Percentiles rank a stretch among this genome's conserved stretches.
Conservation (phyloP, 306 rosid genomes). For the Fragaria vesca region DNA sequence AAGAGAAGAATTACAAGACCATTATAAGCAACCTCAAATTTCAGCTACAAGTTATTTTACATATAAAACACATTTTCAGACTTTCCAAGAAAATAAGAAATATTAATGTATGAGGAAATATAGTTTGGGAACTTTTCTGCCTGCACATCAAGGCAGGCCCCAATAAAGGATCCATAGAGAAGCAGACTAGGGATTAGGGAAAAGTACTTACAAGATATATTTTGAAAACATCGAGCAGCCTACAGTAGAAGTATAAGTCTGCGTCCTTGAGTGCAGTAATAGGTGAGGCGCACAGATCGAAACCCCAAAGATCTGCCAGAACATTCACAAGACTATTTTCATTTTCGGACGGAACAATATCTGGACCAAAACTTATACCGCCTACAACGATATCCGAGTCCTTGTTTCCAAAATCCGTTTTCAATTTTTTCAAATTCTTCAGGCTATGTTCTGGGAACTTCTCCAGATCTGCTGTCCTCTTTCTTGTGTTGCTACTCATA, state of each 20-base stretch:
- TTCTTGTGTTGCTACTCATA: slow-evolving; percentile 51
- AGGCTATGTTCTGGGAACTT: slow-evolving; percentile 30
- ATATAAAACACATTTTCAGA: neutral
- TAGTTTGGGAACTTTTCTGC: neutral
- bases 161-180: slow-evolving; percentile 1
- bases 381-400: slow-evolving; percentile 70
- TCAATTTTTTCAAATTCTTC: slow-evolving; percentile 47
- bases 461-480: slow-evolving; percentile 47
- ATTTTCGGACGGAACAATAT: slow-evolving; percentile 28
- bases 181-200: slow-evolving; percentile 11
- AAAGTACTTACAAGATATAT: slow-evolving; percentile 57
- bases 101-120: neutral
- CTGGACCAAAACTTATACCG: slow-evolving; percentile 49
- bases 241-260: slow-evolving; percentile 56
- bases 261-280: slow-evolving; percentile 38
- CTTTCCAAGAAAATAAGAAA: neutral
- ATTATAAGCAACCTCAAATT: slow-evolving; percentile 10
- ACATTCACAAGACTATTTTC: slow-evolving; percentile 41
- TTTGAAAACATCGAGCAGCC: slow-evolving; percentile 74
- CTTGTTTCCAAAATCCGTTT: slow-evolving; percentile 35
- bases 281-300: slow-evolving; percentile 34
- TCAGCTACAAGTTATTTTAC: neutral
- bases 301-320: slow-evolving; percentile 72
- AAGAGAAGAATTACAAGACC: slow-evolving; percentile 24
- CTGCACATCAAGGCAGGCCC: neutral